These are phyloP conservation scores for Alternaria arborescens DNA, from an alignment of 2,329 filamentous ascomycete genomes.

Conservation along the genomic window DNA sequence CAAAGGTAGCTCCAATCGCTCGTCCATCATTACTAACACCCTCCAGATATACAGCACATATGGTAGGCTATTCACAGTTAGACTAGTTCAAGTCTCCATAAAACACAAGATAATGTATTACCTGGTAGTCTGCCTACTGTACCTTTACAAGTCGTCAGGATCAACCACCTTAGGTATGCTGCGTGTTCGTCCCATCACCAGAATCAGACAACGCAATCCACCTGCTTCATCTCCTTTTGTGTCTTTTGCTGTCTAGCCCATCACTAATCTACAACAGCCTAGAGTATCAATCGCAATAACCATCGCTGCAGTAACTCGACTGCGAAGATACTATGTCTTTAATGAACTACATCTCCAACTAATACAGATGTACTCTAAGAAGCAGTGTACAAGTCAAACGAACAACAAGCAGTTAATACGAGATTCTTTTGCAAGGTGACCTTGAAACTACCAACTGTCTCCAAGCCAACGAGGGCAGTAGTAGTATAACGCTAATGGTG, in stretches of 20 bases:
- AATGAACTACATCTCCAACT: not conserved
- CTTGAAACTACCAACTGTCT: not conserved
- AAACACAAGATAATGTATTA: too few species aligned
- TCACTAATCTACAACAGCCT: not conserved
- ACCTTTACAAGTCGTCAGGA: too few species aligned
- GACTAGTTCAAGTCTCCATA: too few species aligned
- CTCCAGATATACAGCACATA: rapidly evolving
- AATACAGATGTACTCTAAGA: not conserved
- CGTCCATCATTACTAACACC: not conserved
- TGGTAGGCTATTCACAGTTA: too few species aligned
- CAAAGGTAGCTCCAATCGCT: not conserved
- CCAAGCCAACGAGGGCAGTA: not conserved
- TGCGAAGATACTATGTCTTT: not conserved
- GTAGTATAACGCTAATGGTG: too few species aligned
- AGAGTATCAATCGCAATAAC: not conserved
- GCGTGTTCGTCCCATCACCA: not conserved
- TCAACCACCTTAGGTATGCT: not conserved
- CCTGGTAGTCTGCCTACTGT: too few species aligned
- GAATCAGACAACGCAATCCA: not conserved
- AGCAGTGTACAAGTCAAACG: not conserved
- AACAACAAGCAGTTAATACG: not conserved
- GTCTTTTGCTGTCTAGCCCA: not conserved
- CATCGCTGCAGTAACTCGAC: not conserved
- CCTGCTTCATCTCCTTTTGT: not conserved
- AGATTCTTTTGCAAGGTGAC: not conserved